Evolutionary conservation across 2,329 filamentous ascomycete genomes (phyloP).

Genomic region (Colletotrichum gloeosporioides): DNA sequence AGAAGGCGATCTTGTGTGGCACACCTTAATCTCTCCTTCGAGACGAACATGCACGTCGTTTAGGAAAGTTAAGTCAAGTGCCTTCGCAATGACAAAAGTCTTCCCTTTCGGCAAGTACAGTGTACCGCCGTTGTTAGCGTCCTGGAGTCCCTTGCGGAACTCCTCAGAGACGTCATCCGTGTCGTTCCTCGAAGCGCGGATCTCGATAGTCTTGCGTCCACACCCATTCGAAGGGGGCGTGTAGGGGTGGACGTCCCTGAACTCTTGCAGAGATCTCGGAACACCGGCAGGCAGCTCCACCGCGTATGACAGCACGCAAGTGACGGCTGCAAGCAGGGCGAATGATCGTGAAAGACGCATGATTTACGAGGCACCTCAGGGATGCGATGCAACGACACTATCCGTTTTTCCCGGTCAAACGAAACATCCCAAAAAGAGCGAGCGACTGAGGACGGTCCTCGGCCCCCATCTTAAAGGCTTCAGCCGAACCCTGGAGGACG

Average conservation of each 20-base stretch:
- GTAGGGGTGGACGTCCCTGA: slow-evolving; percentile 22
- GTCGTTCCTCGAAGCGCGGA: slow-evolving; percentile 49
- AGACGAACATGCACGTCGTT: slow-evolving; percentile 63
- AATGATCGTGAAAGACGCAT: slow-evolving; percentile 4
- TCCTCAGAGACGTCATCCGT: slow-evolving; percentile 62
- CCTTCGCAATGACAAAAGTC: slow-evolving; percentile 64
- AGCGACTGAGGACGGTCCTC: neutral
- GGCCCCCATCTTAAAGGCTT: slow-evolving; percentile 5
- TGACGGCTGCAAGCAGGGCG: neutral
- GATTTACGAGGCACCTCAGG: neutral
- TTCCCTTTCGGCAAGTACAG: slow-evolving; percentile 58
- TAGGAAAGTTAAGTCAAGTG: slow-evolving; percentile 62
- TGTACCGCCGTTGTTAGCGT: slow-evolving; percentile 64
- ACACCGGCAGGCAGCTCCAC: slow-evolving; percentile 20
- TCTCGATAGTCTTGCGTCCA: slow-evolving; percentile 15
- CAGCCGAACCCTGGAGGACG: neutral
- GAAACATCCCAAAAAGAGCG: neutral
- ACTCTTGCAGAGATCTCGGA: slow-evolving; percentile 17
- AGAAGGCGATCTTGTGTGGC: neutral
- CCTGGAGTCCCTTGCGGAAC: slow-evolving; percentile 58
- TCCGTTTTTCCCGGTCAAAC: neutral
- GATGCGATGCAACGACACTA: slow-evolving; percentile 9
- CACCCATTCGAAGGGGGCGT: slow-evolving; percentile 1
- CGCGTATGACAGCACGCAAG: slow-evolving; percentile 5
- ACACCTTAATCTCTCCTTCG: slow-evolving; percentile 56